phyloP scores from a whole-genome alignment of 371 early-diverging fungal genomes.

The Lichtheimia hyalospora region DNA sequence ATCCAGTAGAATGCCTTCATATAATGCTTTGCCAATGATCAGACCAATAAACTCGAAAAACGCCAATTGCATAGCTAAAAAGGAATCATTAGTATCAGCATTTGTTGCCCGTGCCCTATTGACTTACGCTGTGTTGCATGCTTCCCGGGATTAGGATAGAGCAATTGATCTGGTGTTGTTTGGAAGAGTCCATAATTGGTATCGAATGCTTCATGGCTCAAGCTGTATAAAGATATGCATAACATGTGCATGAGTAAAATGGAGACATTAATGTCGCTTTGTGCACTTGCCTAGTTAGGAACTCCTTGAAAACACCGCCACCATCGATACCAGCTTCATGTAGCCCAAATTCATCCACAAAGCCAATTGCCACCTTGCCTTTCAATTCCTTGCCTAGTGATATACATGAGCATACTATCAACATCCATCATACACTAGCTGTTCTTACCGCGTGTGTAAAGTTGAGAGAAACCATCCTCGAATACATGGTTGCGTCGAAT shows the following conservation, averaged over 20 bases:
- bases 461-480: constrained; percentile 81
- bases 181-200: constrained; percentile 77
- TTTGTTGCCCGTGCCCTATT: background rate
- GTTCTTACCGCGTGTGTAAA: constrained; percentile 56
- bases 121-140: constrained; percentile 54
- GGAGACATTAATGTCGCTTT: background rate
- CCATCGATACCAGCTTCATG: constrained; percentile 95
- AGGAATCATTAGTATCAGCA: background rate
- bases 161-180: constrained; percentile 69
- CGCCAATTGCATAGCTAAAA: constrained; percentile 58
- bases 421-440: background rate
- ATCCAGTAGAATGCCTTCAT: constrained; percentile 92
- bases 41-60: constrained; percentile 87
- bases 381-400: constrained; percentile 59
- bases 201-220: constrained; percentile 84
- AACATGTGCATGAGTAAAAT: constrained; percentile 3
- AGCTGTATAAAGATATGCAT: constrained; percentile 24
- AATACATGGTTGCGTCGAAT: constrained; percentile 82
- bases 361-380: constrained; percentile 78
- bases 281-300: constrained; percentile 62
- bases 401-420: background rate
- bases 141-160: constrained; percentile 79
- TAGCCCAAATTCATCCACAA: constrained; percentile 84
- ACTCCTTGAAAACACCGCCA: constrained; percentile 83
- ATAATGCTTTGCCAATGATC: constrained; percentile 92